These are phyloP conservation scores for Hysterium pulicare DNA, from an alignment of 2,329 filamentous ascomycete species.

Conservation along the genomic window DNA sequence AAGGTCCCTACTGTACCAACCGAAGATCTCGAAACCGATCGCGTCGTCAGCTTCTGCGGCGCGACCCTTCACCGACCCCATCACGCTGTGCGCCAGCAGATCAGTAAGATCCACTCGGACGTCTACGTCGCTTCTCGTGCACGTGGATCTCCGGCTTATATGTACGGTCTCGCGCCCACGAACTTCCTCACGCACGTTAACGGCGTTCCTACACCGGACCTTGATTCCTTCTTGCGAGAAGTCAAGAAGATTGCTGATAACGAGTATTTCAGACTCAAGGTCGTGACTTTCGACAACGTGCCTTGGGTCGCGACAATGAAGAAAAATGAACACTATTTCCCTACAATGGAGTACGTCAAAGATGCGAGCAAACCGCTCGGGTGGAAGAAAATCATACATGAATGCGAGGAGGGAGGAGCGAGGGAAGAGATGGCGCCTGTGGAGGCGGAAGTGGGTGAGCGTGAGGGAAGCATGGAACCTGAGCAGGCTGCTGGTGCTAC, in stretches of 20 bases:
- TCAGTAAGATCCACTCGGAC: conserved; percentile 92
- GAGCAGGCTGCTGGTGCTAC: no score
- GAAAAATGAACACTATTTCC: conserved; percentile 97
- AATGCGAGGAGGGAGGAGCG: conserved; percentile 42
- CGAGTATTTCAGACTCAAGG: conserved; percentile 93
- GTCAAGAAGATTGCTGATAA: conserved; percentile 91
- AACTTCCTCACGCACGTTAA: conserved; percentile 99
- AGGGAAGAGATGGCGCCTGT: conserved; percentile 27
- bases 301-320: conserved; percentile 99
- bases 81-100: conserved; percentile 94
- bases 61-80: conserved; percentile 91
- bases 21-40: conserved; percentile 86
- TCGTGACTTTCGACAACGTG: conserved; percentile 98
- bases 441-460: conserved; percentile 22
- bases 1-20: conserved; percentile 82
- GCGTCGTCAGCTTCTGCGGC: conserved; percentile 91
- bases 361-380: conserved; percentile 51
- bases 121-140: conserved; percentile 85
- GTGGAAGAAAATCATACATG: conserved; percentile 57
- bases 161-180: conserved; percentile 80
- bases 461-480: conserved; percentile 2
- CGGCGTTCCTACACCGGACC: conserved; percentile 75
- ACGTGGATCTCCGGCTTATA: conserved; percentile 35
- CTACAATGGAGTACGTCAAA: conserved; percentile 63
- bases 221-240: conserved; percentile 75